Conservation (phyloP, 2,329 filamentous ascomycete genomes). For the Claviceps arundinis region DNA sequence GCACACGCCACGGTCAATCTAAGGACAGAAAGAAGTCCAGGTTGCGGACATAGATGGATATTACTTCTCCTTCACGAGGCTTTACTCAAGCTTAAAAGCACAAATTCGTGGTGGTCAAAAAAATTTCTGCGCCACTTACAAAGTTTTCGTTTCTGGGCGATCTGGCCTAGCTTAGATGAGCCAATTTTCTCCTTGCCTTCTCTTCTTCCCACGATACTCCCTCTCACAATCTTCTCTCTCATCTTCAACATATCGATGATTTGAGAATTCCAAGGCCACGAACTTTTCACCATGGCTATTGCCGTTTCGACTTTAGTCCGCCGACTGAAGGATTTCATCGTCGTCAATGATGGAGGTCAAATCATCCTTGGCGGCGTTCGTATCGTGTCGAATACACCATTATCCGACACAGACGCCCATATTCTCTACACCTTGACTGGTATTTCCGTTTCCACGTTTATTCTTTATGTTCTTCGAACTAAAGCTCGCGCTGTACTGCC, state of each 20-base stretch:
- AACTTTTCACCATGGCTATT: background rate
- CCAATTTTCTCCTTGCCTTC: background rate
- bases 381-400: background rate
- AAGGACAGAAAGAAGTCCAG: background rate
- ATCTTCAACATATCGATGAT: background rate
- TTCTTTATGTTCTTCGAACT: slow-evolving; percentile 16
- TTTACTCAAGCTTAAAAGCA: background rate
- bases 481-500: slow-evolving; percentile 20
- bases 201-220: background rate
- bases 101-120: background rate
- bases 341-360: background rate
- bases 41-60: background rate
- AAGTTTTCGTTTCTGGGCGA: background rate
- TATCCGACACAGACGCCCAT: slow-evolving; percentile 5
- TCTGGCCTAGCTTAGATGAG: background rate
- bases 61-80: background rate
- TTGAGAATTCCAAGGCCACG: background rate
- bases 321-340: background rate
- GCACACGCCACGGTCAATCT: background rate
- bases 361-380: background rate
- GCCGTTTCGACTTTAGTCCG: background rate
- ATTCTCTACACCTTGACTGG: slow-evolving; percentile 12
- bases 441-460: slow-evolving; percentile 16
- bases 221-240: background rate
- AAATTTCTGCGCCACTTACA: background rate